Evolutionary conservation across 2,329 filamentous ascomycete genomes (phyloP), one percentile per base, ranked within the genome.

Genomic region (Calonectria pseudoreteaudii): DNA sequence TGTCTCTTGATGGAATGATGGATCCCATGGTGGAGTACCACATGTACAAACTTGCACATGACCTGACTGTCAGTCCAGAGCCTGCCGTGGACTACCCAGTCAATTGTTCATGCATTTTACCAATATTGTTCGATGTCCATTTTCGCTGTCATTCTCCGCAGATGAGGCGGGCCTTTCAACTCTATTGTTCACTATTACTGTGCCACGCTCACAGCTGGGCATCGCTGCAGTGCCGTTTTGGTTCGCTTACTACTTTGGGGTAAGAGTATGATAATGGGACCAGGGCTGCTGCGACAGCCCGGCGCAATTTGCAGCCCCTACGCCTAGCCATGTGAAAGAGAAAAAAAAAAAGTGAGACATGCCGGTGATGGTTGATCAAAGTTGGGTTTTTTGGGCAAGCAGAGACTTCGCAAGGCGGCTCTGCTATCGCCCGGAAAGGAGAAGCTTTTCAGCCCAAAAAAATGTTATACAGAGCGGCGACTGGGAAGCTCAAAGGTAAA

Each of bases 231-330:
- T 73, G 64, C 67, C 65, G 52, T 58, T 75, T 72, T 68, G 34
- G 68, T 66, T 68, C 65, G 58, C 65, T 72, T 67, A 58, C 69
- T 71, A 58, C 56, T 73, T 72, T 67, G 60, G 69, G 70, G 56
- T 26, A 62, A 65, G 67, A 66, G 62, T 52, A 52, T 71, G 56
- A 68, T 66, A 50, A 65, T 66, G 70, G 44, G 30, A 52, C 53
- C 70, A 71, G 65, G 74, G 71, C 64, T 71, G 68, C 47, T 53
- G 36, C 64, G 66, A 69, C 66, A 66, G 64, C 70, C 52, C 73
- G 73, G 75, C 75, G 74, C 76, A 77, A 74, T 72, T 77, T 77
- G 71, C 69, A 73, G 66, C 77, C 75, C 78, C 69, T 66, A 75
- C 53, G 66, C 71, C 72, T 78, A 80, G 74, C 66, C 70, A 62